A percentile compares a stretch with the other conserved stretches of the same genome.
Evolutionary conservation across 2,329 filamentous ascomycete species (phyloP).

Genomic region (Exophiala sideris): DNA sequence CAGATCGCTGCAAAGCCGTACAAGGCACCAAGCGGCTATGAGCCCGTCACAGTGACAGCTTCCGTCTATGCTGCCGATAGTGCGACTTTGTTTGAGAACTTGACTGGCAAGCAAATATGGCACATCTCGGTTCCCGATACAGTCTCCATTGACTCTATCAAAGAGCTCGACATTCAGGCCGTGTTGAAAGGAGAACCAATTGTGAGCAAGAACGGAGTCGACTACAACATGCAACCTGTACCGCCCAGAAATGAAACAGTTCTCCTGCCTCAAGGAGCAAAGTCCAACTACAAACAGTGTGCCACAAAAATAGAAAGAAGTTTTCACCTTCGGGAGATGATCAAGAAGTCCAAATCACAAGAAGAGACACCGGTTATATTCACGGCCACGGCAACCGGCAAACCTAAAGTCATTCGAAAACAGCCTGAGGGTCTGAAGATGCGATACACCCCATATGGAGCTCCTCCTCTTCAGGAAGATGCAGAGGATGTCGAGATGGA

Average conservation of each 20-base stretch:
- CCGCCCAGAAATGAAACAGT: constrained; percentile 33
- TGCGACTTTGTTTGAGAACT: constrained; percentile 14
- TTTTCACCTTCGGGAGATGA: constrained; percentile 26
- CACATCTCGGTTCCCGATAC: constrained; percentile 47
- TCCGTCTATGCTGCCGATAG: constrained; percentile 16
- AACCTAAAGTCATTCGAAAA: constrained; percentile 36
- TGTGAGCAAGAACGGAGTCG: constrained; percentile 40
- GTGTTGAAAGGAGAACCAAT: constrained; percentile 41
- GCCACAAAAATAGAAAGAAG: constrained; percentile 21
- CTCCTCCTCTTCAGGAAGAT: not conserved
- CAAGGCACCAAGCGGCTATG: constrained; percentile 44
- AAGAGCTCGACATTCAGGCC: constrained; percentile 43
- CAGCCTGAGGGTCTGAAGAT: constrained; percentile 44
- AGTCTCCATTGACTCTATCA: constrained; percentile 43
- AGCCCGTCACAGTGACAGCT: constrained; percentile 27
- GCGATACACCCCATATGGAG: constrained; percentile 44
- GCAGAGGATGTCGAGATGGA: constrained; percentile 16
- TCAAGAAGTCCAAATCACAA: constrained; percentile 1
- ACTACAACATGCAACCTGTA: constrained; percentile 26
- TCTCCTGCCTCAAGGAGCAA: constrained; percentile 30
- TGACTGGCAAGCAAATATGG: constrained; percentile 46
- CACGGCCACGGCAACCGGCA: constrained; percentile 22
- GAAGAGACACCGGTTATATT: constrained; percentile 12
- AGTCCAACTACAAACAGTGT: constrained; percentile 28
- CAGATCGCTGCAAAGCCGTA: constrained; percentile 36